Evolutionary conservation across 202 grass and related monocot genomes (phyloP).

Genomic region (Saccharum hybrid): DNA sequence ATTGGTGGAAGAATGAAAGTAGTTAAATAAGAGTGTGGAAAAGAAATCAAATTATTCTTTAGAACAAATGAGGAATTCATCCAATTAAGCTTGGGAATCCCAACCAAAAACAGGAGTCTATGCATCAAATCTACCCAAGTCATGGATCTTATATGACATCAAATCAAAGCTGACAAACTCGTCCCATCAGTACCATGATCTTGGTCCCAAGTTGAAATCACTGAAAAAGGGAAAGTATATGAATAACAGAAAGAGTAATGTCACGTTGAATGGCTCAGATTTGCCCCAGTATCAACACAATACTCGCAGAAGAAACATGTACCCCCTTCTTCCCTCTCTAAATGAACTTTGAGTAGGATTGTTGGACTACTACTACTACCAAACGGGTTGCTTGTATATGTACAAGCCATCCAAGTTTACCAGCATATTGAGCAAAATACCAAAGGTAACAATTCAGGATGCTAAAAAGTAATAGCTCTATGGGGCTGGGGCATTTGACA

Average conservation of each 20-base stretch:
- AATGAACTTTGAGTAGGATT: neutral
- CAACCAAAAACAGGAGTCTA: neutral
- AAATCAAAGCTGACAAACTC: neutral
- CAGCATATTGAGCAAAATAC: neutral
- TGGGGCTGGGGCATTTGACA: constrained; percentile 18
- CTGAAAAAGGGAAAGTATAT: neutral
- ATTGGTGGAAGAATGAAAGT: too few species aligned
- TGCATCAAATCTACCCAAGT: neutral
- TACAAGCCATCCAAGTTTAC: constrained; percentile 5
- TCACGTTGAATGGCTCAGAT: neutral
- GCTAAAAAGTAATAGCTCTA: neutral
- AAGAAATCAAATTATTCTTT: neutral
- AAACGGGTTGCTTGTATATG: neutral
- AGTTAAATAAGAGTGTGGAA: neutral
- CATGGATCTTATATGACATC: neutral
- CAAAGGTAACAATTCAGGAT: neutral
- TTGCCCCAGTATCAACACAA: neutral
- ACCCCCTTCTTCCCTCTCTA: neutral
- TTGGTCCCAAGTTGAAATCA: neutral
- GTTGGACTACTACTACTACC: too few species aligned
- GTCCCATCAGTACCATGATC: neutral
- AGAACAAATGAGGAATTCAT: neutral
- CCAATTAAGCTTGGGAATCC: neutral
- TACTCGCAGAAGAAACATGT: neutral
- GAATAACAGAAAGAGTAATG: neutral